phyloP scores from a whole-genome alignment of 1,139 yeast species.

The Yamadazyma songkhlaensis region DNA sequence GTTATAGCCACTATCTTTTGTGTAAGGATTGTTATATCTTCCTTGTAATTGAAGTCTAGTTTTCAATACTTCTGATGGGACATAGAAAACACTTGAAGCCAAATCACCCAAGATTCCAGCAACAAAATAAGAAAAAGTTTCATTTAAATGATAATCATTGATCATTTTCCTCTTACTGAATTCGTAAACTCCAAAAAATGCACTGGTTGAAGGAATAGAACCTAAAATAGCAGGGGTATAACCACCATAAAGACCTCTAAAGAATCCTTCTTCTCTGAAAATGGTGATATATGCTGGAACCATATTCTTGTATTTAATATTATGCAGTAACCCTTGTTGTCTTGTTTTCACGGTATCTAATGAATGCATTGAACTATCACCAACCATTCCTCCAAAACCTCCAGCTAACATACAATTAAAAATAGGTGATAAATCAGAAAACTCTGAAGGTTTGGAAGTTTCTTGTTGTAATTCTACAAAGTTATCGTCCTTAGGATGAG shows the following conservation, averaged over 20 bases:
- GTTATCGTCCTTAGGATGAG: conserved; percentile 18
- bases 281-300: conserved; percentile 71
- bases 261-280: conserved; percentile 75
- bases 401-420: conserved; percentile 79
- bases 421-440: conserved; percentile 37
- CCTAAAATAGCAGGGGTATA: conserved; percentile 90
- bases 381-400: conserved; percentile 91
- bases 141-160: conserved; percentile 63
- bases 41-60: conserved; percentile 94
- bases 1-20: conserved; percentile 77
- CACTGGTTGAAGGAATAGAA: conserved; percentile 88
- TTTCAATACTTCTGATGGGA: conserved; percentile 96
- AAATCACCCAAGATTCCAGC: conserved; percentile 93
- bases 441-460: conserved; percentile 1
- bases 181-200: conserved; percentile 90
- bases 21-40: conserved; percentile 71
- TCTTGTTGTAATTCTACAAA: neutral
- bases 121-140: conserved; percentile 72
- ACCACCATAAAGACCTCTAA: conserved; percentile 87
- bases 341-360: conserved; percentile 94
- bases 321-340: conserved; percentile 86
- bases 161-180: conserved; percentile 69
- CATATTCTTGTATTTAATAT: conserved; percentile 63
- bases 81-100: conserved; percentile 87
- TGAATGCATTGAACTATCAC: conserved; percentile 93